Base-by-base conservation (phyloP, 805 yeast genomes). In the Ogataea methylovora region DNA sequence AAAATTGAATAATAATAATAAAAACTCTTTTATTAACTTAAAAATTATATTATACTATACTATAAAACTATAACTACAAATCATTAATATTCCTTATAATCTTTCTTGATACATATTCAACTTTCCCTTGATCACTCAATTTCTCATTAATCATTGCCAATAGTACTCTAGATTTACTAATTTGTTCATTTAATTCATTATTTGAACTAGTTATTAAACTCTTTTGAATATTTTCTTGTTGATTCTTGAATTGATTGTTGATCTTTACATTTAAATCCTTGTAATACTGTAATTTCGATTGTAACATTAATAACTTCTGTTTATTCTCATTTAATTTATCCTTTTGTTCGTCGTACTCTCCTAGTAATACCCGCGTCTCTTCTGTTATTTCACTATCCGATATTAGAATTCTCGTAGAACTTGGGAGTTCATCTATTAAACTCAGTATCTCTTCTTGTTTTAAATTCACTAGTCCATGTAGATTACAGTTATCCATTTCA, bases 351-450 rank as follows among this genome's bases (percentile, higher is more conserved):
- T 54, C 56, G 32, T 56, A 60, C 16, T 43, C 38, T 20, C 38
- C 47, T 14, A 51, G 40, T n/a, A 56, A 30, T 10, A 43, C 49
- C n/a, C n/a, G n/a, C 6, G 12, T 5, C 5, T 29, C 22, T 28
- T 11, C 19, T 28, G n/a, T 14, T 5, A 8, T 10, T 7, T 17
- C 12, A 3, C 23, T 27, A 10, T 29, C 25, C 10, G 10, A 11
- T 14, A n/a, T 4, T 42, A 1, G 54, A 38, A 9, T 37, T 40
- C 3, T 12, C 12, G 21, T 5, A 5, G 28, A 5, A n/a, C n/a
- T n/a, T n/a, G 65, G 64, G 13, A 60, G 37, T 35, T 58, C 63
- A 16, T 45, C 39, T 8, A 58, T 40, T 35, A 57, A 35, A 8
- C 32, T 35, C 17, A 50, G 29, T 7, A 54, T 43, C 16, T 50